Percentiles rank a stretch among this genome's conserved stretches.
These are phyloP conservation scores for Eucalyptus polyanthemos DNA, from an alignment of 345 rosid species.

Conservation along the genomic window DNA sequence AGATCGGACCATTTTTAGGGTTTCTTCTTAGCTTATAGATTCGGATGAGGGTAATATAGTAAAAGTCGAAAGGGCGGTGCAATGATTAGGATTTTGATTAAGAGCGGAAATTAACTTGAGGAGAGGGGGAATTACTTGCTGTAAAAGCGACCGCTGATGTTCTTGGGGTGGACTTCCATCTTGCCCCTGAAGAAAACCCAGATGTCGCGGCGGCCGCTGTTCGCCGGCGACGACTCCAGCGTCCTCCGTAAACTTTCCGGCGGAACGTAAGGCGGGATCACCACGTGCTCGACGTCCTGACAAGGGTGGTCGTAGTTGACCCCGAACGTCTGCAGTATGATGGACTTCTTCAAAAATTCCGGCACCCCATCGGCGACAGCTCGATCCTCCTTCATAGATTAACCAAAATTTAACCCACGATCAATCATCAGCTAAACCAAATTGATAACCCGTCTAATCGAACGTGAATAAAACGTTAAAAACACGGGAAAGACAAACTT, in stretches of 20 bases:
- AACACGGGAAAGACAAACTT: not conserved
- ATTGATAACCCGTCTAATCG: not conserved
- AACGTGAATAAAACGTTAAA: not conserved
- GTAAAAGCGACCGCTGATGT: slow-evolving; percentile 80
- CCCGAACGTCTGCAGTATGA: slow-evolving; percentile 86
- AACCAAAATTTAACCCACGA: not conserved
- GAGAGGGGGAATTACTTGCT: slow-evolving; percentile 50
- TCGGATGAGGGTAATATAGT: not conserved
- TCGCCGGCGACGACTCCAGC: slow-evolving; percentile 17
- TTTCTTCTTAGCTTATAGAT: not conserved
- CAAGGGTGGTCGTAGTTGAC: slow-evolving; percentile 79
- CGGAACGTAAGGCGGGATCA: slow-evolving; percentile 86
- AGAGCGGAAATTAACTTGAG: not conserved
- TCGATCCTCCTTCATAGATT: slow-evolving; percentile 49
- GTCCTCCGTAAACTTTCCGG: slow-evolving; percentile 48
- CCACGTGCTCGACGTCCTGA: slow-evolving; percentile 71
- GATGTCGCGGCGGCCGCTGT: slow-evolving; percentile 54
- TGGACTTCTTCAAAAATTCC: slow-evolving; percentile 68
- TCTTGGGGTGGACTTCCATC: slow-evolving; percentile 96
- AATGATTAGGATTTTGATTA: not conserved
- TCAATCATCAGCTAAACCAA: not conserved
- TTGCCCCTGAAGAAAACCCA: slow-evolving; percentile 89
- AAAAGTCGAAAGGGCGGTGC: not conserved
- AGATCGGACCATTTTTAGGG: not conserved
- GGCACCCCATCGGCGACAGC: slow-evolving; percentile 82